Conservation (phyloP, 2,329 filamentous ascomycete species). For the Diaporthe sp. region DNA sequence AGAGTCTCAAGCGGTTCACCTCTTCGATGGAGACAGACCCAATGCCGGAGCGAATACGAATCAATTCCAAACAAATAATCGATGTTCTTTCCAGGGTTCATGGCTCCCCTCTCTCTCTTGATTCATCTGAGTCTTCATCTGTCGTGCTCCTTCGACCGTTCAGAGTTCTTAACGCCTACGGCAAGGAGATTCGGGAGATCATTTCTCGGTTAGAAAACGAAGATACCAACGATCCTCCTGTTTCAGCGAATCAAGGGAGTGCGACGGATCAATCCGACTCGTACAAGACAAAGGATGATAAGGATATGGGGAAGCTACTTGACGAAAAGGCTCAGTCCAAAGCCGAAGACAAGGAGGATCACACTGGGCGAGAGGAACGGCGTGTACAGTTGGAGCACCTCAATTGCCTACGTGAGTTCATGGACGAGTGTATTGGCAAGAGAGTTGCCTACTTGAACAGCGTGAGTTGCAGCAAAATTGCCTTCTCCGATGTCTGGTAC, state of each 20-base stretch:
- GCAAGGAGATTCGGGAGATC: background rate
- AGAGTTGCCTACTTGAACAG: constrained; percentile 35
- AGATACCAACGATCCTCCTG: no score
- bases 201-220: background rate
- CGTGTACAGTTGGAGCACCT: background rate
- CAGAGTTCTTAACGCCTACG: background rate
- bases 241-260: background rate
- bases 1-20: background rate
- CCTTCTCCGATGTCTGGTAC: constrained; percentile 45
- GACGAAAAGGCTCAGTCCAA: background rate
- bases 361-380: background rate
- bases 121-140: background rate
- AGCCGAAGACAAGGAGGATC: background rate
- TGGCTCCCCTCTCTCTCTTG: background rate
- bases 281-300: background rate
- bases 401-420: constrained; percentile 30
- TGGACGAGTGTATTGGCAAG: constrained; percentile 30
- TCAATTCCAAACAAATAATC: constrained; percentile 33
- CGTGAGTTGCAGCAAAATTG: constrained; percentile 37
- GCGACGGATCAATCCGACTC: background rate
- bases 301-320: no score
- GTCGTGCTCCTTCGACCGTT: constrained; percentile 1
- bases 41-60: constrained; percentile 39
- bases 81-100: constrained; percentile 21
- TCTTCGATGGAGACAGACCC: background rate